Evolutionary conservation across 2,329 filamentous ascomycete species (phyloP).

Genomic region (Colletotrichum viniferum): DNA sequence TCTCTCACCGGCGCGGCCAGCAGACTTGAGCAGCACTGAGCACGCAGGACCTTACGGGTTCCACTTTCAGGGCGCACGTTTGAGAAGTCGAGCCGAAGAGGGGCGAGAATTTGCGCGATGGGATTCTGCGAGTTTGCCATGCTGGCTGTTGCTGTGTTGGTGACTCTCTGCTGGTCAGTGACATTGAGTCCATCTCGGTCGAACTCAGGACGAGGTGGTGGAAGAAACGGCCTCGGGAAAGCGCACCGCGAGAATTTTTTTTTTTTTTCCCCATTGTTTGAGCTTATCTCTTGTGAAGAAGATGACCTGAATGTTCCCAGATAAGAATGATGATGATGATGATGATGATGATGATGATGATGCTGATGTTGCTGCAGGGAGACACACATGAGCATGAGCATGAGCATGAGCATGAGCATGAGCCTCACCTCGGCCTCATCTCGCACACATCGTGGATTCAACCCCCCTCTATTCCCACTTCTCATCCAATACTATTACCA

Average conservation of each 20-base stretch:
- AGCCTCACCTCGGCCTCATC: background rate
- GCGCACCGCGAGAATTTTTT: background rate
- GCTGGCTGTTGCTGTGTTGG: background rate
- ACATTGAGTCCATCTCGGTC: background rate
- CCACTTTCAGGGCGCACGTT: conserved; percentile 1
- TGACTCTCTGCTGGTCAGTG: background rate
- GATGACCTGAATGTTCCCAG: background rate
- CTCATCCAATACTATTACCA: background rate
- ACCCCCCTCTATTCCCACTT: conserved; percentile 8
- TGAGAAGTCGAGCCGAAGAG: background rate
- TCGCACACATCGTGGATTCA: background rate
- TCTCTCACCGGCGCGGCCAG: background rate
- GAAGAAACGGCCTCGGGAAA: background rate
- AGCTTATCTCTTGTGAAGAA: background rate
- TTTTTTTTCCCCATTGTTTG: background rate
- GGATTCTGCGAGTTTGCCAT: background rate
- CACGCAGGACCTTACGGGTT: background rate
- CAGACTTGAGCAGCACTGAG: background rate
- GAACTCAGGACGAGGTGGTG: background rate
- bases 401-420: background rate
- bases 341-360: background rate
- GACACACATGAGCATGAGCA: background rate
- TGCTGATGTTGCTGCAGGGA: background rate
- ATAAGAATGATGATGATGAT: background rate
- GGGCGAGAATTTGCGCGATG: conserved; percentile 11